Percentiles rank a stretch among this genome's conserved stretches.
Evolutionary conservation across 805 yeast genomes (phyloP).

Genomic region (Lachancea sp.): DNA sequence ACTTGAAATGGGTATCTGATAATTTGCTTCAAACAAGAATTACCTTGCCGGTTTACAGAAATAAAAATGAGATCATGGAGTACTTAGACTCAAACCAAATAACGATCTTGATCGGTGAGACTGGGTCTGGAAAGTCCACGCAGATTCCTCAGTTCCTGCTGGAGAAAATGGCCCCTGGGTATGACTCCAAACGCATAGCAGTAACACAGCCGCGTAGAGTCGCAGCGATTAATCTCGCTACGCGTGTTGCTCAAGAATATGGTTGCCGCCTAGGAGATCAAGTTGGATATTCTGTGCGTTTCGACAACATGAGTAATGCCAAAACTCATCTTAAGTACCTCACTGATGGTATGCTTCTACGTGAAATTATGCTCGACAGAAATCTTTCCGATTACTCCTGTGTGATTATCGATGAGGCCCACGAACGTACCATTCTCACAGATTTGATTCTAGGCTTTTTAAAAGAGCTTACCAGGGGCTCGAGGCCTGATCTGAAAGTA

Average conservation of each 20-base stretch:
- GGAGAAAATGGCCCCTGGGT: slow-evolving; percentile 29
- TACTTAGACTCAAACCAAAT: slow-evolving; percentile 55
- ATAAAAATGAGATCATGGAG: slow-evolving; percentile 54
- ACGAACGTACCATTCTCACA: slow-evolving; percentile 89
- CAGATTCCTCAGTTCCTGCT: slow-evolving; percentile 92
- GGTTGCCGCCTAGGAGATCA: slow-evolving; percentile 71
- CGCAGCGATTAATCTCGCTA: slow-evolving; percentile 91
- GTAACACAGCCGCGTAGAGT: slow-evolving; percentile 97
- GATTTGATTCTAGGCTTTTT: slow-evolving; percentile 86
- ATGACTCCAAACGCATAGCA: slow-evolving; percentile 54
- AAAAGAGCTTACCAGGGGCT: slow-evolving; percentile 49
- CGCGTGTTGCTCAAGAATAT: slow-evolving; percentile 84
- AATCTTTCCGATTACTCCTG: slow-evolving; percentile 60
- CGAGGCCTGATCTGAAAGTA: slow-evolving; percentile 54
- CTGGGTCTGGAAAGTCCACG: slow-evolving; percentile 97
- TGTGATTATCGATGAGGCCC: slow-evolving; percentile 91
- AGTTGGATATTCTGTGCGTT: slow-evolving; percentile 92
- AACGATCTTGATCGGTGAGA: slow-evolving; percentile 85
- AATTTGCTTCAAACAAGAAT: slow-evolving; percentile 47
- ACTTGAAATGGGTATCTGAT: slow-evolving; percentile 35
- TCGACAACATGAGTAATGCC: slow-evolving; percentile 59
- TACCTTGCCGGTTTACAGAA: slow-evolving; percentile 69
- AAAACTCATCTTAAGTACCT: slow-evolving; percentile 73
- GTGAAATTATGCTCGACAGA: slow-evolving; percentile 81
- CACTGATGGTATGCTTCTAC: slow-evolving; percentile 94